Base-by-base conservation (phyloP, 2,329 filamentous ascomycete species). In the Nemania sp. region DNA sequence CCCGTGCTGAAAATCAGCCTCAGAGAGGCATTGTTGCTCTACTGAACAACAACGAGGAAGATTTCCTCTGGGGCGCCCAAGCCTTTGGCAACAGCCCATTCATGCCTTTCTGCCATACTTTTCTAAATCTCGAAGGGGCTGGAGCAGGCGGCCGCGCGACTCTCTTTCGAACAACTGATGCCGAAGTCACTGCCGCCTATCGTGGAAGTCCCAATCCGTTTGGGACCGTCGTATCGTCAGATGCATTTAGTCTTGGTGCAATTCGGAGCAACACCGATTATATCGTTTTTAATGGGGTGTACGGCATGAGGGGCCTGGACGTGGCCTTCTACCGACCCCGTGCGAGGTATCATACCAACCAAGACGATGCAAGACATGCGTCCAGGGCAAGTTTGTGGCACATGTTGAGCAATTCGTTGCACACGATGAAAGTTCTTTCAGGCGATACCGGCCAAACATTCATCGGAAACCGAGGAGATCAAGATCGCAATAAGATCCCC, bases 41-140 rank as follows among this genome's bases (percentile, higher is more conserved):
- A 23, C 81, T 97, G 68, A 99, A 99, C 77, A 97, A 97, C 66
- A 93, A 89, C 30, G 94, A 99, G 68, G 94, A 99, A 69, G 93
- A 97, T 66, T 94, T 86, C 30, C 77, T 97, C 9, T 90, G 95
- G 61, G 94, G 94, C 1, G 91, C 93, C 6, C 83, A 84, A 56
- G 91, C 89, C 5, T 97, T 95, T 66, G 86, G 89, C 23, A 85
- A 91, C 61, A 91, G 92, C 68, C 89, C 91, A 0, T 78, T 96
- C 59, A 84, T 90, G 9, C 84, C 83, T 47, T 89, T 95, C 52
- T 82, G 90, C 8, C 89, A 92, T 67, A 91, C 90, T 0, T 97
- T 99, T 68, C 77, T 97, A 61, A 99, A 99, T 64, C 82, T 99
- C 14, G 94, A 99, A 72, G 94, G 94, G 11, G 93, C 93, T 34